A percentile compares a stretch with the other conserved stretches of the same genome.
Conservation (phyloP, 495 filamentous ascomycete species). For the Baudoinia panamericana region DNA sequence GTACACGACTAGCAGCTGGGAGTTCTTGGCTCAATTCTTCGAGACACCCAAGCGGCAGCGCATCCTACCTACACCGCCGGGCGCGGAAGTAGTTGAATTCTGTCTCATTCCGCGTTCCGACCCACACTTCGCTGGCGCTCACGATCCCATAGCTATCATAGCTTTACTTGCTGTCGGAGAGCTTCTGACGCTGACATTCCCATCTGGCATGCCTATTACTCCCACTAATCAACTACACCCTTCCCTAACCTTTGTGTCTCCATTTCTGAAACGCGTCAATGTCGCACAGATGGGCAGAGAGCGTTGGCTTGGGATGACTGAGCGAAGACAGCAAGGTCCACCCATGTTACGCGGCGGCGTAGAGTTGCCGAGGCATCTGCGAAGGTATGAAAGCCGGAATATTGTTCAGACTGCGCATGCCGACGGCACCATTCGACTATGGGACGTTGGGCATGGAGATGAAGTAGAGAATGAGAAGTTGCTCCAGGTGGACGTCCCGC, state of each 20-base stretch:
- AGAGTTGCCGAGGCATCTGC: slow-evolving; percentile 49
- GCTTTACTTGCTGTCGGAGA: slow-evolving; percentile 74
- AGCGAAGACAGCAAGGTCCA: slow-evolving; percentile 60
- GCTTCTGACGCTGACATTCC: slow-evolving; percentile 76
- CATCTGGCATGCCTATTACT: slow-evolving; percentile 75
- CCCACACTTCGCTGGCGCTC: slow-evolving; percentile 73
- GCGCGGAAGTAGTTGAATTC: slow-evolving; percentile 67
- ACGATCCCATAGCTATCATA: slow-evolving; percentile 79
- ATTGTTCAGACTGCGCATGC: slow-evolving; percentile 71
- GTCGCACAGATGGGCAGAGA: slow-evolving; percentile 58
- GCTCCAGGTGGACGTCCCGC: slow-evolving; percentile 71
- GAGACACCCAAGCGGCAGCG: slow-evolving; percentile 52
- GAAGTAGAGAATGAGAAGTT: slow-evolving; percentile 78
- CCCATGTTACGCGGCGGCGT: slow-evolving; percentile 63
- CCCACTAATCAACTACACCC: slow-evolving; percentile 84
- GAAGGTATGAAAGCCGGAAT: slow-evolving; percentile 67
- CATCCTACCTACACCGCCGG: slow-evolving; percentile 64
- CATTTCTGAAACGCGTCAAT: slow-evolving; percentile 59
- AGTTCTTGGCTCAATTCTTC: slow-evolving; percentile 63
- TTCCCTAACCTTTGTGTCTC: slow-evolving; percentile 71
- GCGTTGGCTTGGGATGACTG: slow-evolving; percentile 79
- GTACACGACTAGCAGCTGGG: slow-evolving; percentile 82
- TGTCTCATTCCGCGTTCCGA: slow-evolving; percentile 66
- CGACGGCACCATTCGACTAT: slow-evolving; percentile 75
- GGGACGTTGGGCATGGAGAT: slow-evolving; percentile 82